Percentiles rank a stretch among this genome's conserved stretches.
phyloP scores from a whole-genome alignment of 1,139 yeast genomes.

The Yamadazyma blattariae region DNA sequence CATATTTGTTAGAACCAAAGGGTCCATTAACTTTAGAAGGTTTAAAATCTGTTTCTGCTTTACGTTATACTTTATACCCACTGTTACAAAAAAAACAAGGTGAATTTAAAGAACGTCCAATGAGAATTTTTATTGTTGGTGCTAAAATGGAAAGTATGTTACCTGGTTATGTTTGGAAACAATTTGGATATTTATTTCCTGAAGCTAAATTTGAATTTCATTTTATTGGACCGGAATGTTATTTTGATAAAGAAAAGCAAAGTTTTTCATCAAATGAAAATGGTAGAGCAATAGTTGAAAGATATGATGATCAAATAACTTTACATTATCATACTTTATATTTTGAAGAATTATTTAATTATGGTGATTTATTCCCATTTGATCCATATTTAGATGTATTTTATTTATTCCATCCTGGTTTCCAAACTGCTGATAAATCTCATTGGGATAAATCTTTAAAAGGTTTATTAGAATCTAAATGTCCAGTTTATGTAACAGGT shows the following conservation, averaged over 20 bases:
- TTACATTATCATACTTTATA: constrained; percentile 84
- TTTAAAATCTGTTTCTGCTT: constrained; percentile 84
- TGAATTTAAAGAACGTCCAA: constrained; percentile 77
- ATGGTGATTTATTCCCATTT: constrained; percentile 94
- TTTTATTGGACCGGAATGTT: constrained; percentile 91
- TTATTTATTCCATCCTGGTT: constrained; percentile 93
- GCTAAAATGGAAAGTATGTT: constrained; percentile 92
- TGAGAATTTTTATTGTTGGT: constrained; percentile 85
- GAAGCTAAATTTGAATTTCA: constrained; percentile 79
- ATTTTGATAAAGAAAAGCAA: constrained; percentile 57
- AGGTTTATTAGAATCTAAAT: constrained; percentile 86
- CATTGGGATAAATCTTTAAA: constrained; percentile 83
- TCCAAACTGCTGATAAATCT: constrained; percentile 78
- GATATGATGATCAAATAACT: constrained; percentile 73
- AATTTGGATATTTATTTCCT: constrained; percentile 83
- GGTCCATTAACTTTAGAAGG: constrained; percentile 93
- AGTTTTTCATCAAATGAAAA: constrained; percentile 36
- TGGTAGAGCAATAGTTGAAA: constrained; percentile 64
- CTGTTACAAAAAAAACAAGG: constrained; percentile 47
- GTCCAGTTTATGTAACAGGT: constrained; percentile 89
- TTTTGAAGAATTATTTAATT: constrained; percentile 86
- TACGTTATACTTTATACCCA: constrained; percentile 86
- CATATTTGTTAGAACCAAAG: constrained; percentile 74
- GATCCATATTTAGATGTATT: constrained; percentile 94
- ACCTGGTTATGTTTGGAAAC: constrained; percentile 96